Conservation (phyloP, 768 basidiomycete species). For the Cubamyces sp. region DNA sequence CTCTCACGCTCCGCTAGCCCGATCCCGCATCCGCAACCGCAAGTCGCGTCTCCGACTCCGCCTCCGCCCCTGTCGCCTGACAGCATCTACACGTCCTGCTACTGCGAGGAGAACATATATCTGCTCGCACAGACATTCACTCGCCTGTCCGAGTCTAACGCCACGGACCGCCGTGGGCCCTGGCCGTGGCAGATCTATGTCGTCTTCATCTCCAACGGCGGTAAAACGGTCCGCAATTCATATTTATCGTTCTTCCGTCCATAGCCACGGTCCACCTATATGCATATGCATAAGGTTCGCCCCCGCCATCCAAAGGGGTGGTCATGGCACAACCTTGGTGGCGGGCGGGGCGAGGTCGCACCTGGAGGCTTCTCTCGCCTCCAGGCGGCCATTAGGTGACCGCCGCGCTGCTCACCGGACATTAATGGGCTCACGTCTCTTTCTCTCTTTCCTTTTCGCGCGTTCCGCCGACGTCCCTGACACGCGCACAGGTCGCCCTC, state of each 20-base stretch:
- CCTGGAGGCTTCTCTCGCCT: slow-evolving; percentile 6
- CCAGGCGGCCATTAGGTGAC: not conserved
- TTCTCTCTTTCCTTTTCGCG: not conserved
- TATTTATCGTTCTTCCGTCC: not conserved
- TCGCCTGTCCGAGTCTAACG: not conserved
- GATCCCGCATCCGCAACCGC: not conserved
- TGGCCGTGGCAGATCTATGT: slow-evolving; percentile 53
- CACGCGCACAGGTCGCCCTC: slow-evolving; percentile 70
- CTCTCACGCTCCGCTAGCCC: not conserved
- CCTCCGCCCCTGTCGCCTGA: slow-evolving; percentile 43
- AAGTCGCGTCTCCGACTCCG: slow-evolving; percentile 2
- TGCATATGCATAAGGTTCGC: no score
- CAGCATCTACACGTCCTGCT: slow-evolving; percentile 58
- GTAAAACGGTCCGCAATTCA: slow-evolving; percentile 53
- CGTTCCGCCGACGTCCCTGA: no score
- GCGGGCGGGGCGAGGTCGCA: not conserved
- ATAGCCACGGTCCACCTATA: no score
- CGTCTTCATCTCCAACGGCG: slow-evolving; percentile 68
- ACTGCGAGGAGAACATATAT: slow-evolving; percentile 79
- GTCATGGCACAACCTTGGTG: not conserved
- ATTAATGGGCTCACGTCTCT: slow-evolving; percentile 4
- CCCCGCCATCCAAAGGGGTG: not conserved
- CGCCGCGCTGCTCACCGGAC: slow-evolving; percentile 2
- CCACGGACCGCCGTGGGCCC: not conserved
- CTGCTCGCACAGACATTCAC: slow-evolving; percentile 52